A percentile compares a stretch with the other conserved stretches of the same genome.
These are phyloP conservation scores for Diaporthe australafricana DNA, from an alignment of 2,329 filamentous ascomycete genomes.

Conservation along the genomic window DNA sequence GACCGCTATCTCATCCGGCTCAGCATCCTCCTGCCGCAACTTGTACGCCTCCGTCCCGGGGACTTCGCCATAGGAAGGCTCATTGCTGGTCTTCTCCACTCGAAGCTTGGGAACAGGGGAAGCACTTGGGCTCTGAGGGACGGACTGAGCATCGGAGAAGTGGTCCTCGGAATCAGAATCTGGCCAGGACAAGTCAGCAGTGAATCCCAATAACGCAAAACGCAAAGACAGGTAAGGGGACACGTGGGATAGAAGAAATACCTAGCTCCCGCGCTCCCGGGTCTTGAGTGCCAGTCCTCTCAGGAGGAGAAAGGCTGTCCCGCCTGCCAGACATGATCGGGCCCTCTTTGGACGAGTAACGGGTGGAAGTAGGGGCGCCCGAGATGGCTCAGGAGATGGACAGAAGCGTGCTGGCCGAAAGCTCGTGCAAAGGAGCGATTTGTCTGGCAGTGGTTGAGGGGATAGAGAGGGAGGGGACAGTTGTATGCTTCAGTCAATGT, in stretches of 20 bases:
- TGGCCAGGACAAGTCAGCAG: slow-evolving; percentile 41
- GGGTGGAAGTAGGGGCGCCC: neutral
- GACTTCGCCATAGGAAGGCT: slow-evolving; percentile 70
- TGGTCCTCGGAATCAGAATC: slow-evolving; percentile 76
- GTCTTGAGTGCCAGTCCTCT: slow-evolving; percentile 58
- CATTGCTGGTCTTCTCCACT: slow-evolving; percentile 69
- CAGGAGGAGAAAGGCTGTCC: slow-evolving; percentile 54
- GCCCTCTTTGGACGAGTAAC: neutral
- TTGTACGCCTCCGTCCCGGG: slow-evolving; percentile 70
- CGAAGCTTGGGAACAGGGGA: slow-evolving; percentile 70
- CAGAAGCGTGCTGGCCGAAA: slow-evolving; percentile 14
- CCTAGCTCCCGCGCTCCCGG: slow-evolving; percentile 71
- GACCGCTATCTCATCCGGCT: slow-evolving; percentile 70
- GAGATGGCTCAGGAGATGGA: neutral
- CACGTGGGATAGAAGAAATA: slow-evolving; percentile 46
- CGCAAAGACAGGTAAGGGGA: neutral
- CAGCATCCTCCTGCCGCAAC: slow-evolving; percentile 66
- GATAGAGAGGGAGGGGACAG: slow-evolving; percentile 14
- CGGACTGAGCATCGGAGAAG: slow-evolving; percentile 69
- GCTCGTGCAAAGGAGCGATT: slow-evolving; percentile 29
- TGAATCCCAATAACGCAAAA: too few relatives aligned
- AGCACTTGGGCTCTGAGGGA: slow-evolving; percentile 54
- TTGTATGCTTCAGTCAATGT: slow-evolving; percentile 1
- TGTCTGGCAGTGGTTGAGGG: slow-evolving; percentile 27
- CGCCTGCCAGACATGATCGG: slow-evolving; percentile 48